A percentile compares a stretch with the other conserved stretches of the same genome.
Conservation (phyloP, 2,329 filamentous ascomycete species). For the Fusarium tuaranense region DNA sequence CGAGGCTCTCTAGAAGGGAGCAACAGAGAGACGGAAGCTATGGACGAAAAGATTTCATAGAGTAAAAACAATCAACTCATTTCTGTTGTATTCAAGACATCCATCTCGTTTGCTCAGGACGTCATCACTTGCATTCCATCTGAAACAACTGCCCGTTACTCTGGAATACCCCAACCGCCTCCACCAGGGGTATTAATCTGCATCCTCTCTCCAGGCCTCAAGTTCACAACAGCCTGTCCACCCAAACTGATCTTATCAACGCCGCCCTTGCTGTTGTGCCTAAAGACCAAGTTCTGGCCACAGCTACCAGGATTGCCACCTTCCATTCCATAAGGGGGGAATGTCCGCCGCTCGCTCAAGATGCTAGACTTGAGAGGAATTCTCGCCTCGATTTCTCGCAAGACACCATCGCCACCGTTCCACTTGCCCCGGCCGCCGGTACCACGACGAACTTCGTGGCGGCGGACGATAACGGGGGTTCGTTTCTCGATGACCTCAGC, state of each 20-base stretch:
- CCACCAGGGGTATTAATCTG: constrained; percentile 11
- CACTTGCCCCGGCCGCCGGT: background rate
- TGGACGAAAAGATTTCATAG: too few species aligned
- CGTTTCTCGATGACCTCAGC: constrained; percentile 71
- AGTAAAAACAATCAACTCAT: too few species aligned
- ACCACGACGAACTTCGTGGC: background rate
- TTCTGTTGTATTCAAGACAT: too few species aligned
- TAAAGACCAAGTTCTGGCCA: background rate
- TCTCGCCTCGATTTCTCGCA: background rate
- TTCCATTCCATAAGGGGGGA: background rate
- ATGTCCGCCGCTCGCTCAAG: background rate
- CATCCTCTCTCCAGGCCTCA: constrained; percentile 46
- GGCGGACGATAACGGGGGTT: background rate
- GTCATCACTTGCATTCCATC: background rate
- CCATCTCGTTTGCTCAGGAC: too few species aligned
- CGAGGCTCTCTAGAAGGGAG: too few species aligned
- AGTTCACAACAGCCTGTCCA: constrained; percentile 48
- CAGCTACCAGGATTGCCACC: background rate
- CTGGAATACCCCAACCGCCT: constrained; percentile 8
- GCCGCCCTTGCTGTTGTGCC: constrained; percentile 64
- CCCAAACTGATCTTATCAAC: constrained; percentile 50
- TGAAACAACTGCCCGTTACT: background rate
- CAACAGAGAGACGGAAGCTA: too few species aligned
- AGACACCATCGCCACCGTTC: background rate
- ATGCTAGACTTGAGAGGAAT: background rate